phyloP scores from a whole-genome alignment of 306 rosid species.

The Potentilla sterilis region DNA sequence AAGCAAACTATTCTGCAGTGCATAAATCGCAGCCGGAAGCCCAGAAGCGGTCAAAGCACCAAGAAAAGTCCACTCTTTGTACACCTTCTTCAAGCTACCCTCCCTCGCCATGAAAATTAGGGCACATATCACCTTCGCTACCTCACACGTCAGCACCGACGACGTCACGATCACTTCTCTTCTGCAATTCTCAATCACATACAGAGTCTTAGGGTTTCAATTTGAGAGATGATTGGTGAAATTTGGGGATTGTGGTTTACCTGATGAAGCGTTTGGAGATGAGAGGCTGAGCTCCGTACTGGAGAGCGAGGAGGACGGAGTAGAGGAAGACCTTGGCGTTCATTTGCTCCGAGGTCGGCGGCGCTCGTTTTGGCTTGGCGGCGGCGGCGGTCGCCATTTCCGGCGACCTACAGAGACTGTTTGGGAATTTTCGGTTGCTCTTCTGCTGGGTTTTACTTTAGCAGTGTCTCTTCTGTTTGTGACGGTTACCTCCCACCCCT shows the following conservation, averaged over 20 bases:
- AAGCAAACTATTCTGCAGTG: conserved; percentile 92
- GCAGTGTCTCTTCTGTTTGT: not conserved
- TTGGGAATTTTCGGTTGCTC: not conserved
- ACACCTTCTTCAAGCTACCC: conserved; percentile 61
- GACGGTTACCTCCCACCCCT: not conserved
- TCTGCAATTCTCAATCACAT: conserved; percentile 38
- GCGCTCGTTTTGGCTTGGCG: conserved; percentile 32
- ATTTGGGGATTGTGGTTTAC: conserved; percentile 24
- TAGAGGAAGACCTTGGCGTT: conserved; percentile 50
- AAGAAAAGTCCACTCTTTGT: conserved; percentile 73
- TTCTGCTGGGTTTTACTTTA: not conserved
- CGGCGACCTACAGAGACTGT: conserved; percentile 4
- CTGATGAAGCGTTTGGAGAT: conserved; percentile 81
- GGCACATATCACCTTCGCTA: conserved; percentile 83
- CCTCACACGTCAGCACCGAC: conserved; percentile 80
- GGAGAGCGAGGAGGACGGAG: conserved; percentile 79
- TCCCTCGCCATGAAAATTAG: conserved; percentile 74
- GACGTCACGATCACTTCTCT: conserved; percentile 93
- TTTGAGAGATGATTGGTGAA: not conserved
- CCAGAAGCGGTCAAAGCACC: conserved; percentile 95
- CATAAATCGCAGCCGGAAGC: conserved; percentile 92
- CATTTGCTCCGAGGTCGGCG: conserved; percentile 25
- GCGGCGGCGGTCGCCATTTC: conserved; percentile 32
- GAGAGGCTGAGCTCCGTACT: conserved; percentile 95
- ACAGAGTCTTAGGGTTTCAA: not conserved